Base-by-base conservation (phyloP, 257 asterid species). In the Fraxinus anomala region DNA sequence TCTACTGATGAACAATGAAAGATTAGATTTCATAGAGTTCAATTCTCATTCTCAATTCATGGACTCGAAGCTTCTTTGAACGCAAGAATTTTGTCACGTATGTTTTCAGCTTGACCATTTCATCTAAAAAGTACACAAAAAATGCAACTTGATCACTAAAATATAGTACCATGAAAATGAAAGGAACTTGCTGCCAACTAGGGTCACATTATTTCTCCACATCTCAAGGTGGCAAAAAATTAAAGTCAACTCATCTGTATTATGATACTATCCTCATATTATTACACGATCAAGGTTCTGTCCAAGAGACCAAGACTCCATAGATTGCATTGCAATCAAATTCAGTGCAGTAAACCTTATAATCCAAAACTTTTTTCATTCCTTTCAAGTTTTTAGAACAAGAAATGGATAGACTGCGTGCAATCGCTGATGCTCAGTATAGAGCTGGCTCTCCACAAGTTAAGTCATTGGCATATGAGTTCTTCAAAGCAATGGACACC, bases 351-450 rank as follows among this genome's bases (percentile, higher is more conserved):
- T 3, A 59, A 59, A 7, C 31, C 14, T 59, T 9, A n/a, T n/a
- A 59, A 59, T 79, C 11, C 77, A 73, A 63, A 73, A 1, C 19
- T 13, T 42, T 65, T 23, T 66, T 14, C 81, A 56, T 23, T 59
- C 31, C 31, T 56, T 5, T 44, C 72, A 5, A n/a, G 37, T 34
- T 17, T 14, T 3, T 74, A 68, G 42, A 21, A 19, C 34, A 26
- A 28, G 2, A 34, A 23, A 82, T 78, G 86, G 86, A 79, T 0
- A 61, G 83, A 1, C 76, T 82, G 0, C 81, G 83, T 0, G 86
- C 81, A 21, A 78, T 81, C 47, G 87, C 83, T 2, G 80, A 75
- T 2, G 87, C 87, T 56, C 83, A 81, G 16, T 75, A 78, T 75
- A 23, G 77, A 19, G 83, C 83, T 3, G 77, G 74, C 44, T 54